Conservation (phyloP, 2,329 filamentous ascomycete species). For the Epichloe coenophiala region DNA sequence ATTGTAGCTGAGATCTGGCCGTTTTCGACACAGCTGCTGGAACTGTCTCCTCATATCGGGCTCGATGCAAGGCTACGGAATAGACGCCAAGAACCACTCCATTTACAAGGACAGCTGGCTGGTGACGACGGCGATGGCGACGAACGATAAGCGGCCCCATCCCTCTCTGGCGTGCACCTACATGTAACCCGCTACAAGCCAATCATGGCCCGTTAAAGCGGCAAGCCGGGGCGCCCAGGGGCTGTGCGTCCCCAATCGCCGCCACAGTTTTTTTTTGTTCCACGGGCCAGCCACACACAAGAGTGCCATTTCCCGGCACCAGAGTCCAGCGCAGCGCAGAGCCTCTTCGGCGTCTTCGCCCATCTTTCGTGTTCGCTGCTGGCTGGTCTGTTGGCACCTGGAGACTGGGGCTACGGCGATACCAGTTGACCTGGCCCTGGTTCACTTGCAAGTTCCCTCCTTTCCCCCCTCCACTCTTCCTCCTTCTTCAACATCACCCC, state of each 20-base stretch:
- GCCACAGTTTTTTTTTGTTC: background rate
- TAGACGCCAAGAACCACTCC: background rate
- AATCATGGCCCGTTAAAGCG: constrained; percentile 20
- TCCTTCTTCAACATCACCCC: constrained; percentile 17
- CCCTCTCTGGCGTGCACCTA: constrained; percentile 4
- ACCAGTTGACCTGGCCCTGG: background rate
- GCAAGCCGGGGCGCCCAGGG: constrained; percentile 10
- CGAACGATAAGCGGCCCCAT: background rate
- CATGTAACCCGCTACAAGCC: constrained; percentile 16
- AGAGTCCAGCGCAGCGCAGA: background rate
- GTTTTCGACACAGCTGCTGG: too few species aligned
- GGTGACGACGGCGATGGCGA: constrained; percentile 5
- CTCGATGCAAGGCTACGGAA: background rate
- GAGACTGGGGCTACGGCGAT: background rate
- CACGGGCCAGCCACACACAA: too few species aligned
- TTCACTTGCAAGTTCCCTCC: constrained; percentile 11
- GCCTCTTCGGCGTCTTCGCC: background rate
- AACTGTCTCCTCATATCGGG: background rate
- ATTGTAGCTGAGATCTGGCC: too few species aligned
- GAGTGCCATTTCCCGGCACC: too few species aligned
- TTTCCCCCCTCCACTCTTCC: constrained; percentile 21
- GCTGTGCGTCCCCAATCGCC: constrained; percentile 12
- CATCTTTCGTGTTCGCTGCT: background rate
- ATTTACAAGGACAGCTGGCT: too few species aligned
- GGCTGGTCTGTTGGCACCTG: background rate